Conservation (phyloP, 1,139 yeast species). For the Suhomyces maxii region DNA sequence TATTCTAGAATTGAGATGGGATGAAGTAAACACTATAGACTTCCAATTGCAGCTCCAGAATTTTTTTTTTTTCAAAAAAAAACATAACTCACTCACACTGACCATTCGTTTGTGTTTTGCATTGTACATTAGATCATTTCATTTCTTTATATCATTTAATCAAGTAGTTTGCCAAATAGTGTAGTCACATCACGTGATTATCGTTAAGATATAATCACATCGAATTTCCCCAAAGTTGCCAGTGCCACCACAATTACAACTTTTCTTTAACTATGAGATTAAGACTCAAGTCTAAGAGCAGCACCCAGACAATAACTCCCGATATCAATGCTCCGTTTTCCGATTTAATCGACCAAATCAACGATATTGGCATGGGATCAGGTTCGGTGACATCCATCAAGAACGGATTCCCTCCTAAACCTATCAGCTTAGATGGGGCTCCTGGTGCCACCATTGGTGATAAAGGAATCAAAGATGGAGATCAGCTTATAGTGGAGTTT, state of each 20-base stretch:
- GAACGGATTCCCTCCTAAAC: slow-evolving; percentile 63
- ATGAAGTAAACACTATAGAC: too few species aligned
- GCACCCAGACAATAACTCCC: slow-evolving; percentile 18
- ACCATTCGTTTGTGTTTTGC: background rate
- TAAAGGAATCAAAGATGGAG: slow-evolving; percentile 55
- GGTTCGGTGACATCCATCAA: slow-evolving; percentile 29
- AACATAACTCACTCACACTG: background rate
- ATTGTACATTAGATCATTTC: slow-evolving; percentile 9
- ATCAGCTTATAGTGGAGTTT: slow-evolving; percentile 48
- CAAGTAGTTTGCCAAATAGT: background rate
- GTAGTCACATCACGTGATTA: background rate
- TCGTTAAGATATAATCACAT: background rate
- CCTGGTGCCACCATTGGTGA: slow-evolving; percentile 28
- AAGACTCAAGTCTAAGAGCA: slow-evolving; percentile 22
- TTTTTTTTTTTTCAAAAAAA: too few species aligned
- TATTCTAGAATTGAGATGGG: too few species aligned
- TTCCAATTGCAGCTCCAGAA: too few species aligned
- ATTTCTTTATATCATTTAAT: background rate
- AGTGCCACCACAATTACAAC: background rate
- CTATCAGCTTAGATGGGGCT: slow-evolving; percentile 29
- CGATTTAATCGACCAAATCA: slow-evolving; percentile 21
- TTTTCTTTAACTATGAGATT: slow-evolving; percentile 23
- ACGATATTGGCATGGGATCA: slow-evolving; percentile 16
- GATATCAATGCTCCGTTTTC: slow-evolving; percentile 12
- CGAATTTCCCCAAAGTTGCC: too few species aligned